These are phyloP conservation scores for Flaveria brownii DNA, from an alignment of 129 eudicot genomes.

Conservation along the genomic window DNA sequence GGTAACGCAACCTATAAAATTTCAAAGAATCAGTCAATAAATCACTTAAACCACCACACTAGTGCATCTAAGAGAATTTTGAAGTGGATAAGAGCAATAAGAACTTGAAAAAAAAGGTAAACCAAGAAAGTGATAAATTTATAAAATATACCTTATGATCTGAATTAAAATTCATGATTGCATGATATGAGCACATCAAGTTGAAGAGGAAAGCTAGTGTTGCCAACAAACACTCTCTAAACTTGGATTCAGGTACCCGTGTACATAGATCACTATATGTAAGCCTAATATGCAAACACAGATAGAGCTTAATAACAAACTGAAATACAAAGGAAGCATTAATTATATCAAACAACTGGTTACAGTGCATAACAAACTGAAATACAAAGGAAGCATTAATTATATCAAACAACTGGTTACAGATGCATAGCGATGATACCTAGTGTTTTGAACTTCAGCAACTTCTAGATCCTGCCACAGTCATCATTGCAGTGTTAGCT, in stretches of 20 bases:
- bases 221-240: constrained; percentile 81
- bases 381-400: constrained; percentile 3
- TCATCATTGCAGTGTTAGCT: constrained; percentile 28
- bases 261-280: constrained; percentile 92
- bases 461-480: constrained; percentile 66
- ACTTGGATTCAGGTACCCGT: constrained; percentile 84
- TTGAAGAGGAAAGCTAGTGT: constrained; percentile 75
- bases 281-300: constrained; percentile 51
- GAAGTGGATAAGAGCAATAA: constrained; percentile 5
- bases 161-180: constrained; percentile 73
- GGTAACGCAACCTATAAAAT: neutral
- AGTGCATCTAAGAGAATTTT: constrained; percentile 19
- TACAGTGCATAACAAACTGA: constrained; percentile 11
- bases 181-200: constrained; percentile 80
- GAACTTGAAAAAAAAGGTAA: constrained; percentile 10
- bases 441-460: constrained; percentile 42
- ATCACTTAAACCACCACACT: constrained; percentile 15
- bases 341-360: constrained; percentile 16
- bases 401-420: constrained; percentile 19
- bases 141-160: constrained; percentile 56
- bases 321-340: constrained; percentile 3
- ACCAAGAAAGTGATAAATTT: constrained; percentile 16
- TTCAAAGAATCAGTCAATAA: constrained; percentile 6
- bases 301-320: constrained; percentile 20
- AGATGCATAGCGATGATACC: constrained; percentile 42